Evolutionary conservation across 2,329 filamentous ascomycete genomes (phyloP), one percentile per base, ranked within the genome.

Genomic region (Leptodontidium sp.): DNA sequence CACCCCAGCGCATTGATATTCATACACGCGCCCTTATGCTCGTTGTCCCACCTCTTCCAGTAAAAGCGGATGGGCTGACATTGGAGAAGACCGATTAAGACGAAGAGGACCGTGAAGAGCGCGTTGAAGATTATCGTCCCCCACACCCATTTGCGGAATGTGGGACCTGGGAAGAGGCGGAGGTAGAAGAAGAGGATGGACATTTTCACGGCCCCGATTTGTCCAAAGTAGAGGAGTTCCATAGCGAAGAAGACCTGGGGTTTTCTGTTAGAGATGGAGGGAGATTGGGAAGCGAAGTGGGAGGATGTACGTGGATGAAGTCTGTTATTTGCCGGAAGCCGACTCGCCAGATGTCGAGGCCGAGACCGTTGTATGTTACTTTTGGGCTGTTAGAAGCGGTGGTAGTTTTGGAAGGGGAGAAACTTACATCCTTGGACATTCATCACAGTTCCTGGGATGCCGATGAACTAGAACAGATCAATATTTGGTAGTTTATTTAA

Each of bases 161-260:
- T 67, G 0, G 64, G 35, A 0, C 77, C 73, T 0, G 84, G 84
- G 70, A 89, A 89, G 66, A 88, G 84, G 64, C 84, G 82, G 5
- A 86, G 77, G 72, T 87, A 88, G 76, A 88, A 87, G 73, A 85
- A 80, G 0, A 88, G 77, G 29, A 89, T 79, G 0, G 85, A 82
- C 4, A 86, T 75, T 71, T 88, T 87, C 17, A 85, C 79, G 32
- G 85, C 76, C 1, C 82, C 77, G 14, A 86, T 75, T 17, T 83
- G 77, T 2, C 77, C 64, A 72, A 87, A 85, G 75, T 88, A 86
- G 26, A 85, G 57, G 7, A 79, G 70, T 35, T 82, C 81, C 72
- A 80, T 78, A 50, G 38, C 32, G 40, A 47, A 45, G 50, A 47
- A 61, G 9, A 61, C 40, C 58, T 61, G 43, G 14, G 17, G 11